phyloP scores from a whole-genome alignment of 345 rosid genomes.

The Hibiscus trionum region DNA sequence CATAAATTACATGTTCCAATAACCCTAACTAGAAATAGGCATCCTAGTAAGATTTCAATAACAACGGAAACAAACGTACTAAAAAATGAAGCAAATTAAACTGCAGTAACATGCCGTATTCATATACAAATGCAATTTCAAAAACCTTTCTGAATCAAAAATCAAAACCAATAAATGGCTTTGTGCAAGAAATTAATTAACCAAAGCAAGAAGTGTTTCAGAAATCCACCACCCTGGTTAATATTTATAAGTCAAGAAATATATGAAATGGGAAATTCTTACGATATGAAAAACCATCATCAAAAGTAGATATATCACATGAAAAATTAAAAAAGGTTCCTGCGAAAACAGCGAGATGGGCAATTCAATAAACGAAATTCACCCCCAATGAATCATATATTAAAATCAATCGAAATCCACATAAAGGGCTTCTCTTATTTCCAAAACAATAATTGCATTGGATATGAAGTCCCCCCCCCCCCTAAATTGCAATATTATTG shows the following conservation, averaged over 20 bases:
- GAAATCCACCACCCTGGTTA: background rate
- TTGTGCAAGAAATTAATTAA: background rate
- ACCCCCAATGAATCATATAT: no score
- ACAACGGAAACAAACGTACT: background rate
- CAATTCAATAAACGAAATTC: background rate
- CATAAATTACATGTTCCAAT: slow-evolving; percentile 1
- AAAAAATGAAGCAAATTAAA: background rate
- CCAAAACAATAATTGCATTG: background rate
- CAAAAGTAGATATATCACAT: background rate
- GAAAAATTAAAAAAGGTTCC: background rate
- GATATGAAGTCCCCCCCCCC: background rate
- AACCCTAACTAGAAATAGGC: background rate
- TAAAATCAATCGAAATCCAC: background rate
- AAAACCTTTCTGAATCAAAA: background rate
- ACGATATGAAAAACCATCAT: background rate
- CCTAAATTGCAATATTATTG: background rate
- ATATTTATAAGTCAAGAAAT: background rate
- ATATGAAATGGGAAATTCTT: background rate
- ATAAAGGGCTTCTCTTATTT: background rate
- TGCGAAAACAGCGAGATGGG: background rate
- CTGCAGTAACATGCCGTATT: background rate
- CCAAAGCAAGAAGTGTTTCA: background rate
- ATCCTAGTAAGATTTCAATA: background rate
- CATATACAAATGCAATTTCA: background rate
- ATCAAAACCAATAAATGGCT: background rate